Base-by-base conservation (phyloP, 805 yeast species). In the Martiniozyma abietophila region DNA sequence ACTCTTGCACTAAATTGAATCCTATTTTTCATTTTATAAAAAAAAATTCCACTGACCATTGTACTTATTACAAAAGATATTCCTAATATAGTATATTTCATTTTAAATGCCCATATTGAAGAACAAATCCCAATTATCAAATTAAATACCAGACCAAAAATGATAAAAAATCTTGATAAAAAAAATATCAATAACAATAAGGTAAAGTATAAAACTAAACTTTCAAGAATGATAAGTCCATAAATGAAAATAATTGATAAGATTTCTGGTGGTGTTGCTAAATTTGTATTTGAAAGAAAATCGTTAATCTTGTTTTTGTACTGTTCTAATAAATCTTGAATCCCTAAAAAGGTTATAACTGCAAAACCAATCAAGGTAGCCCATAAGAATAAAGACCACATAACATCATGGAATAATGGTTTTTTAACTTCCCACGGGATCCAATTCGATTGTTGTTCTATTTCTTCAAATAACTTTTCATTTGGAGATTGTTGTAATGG, bases 331-430 rank as follows among this genome's bases (percentile, higher is more conserved):
- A 36, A 7, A 14, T 22, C n/a, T 15, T 27, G 22, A 5, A 35
- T 18, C 12, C 35, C 71, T 32, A 84, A 66, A 6, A 69, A 79
- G 0, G 94, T 78, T 25, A 86, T 63, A 0, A 74, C 84, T 18
- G 74, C 54, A 50, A 83, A 84, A 0, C 88, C 95, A 12, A 62
- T 71, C 3, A 75, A 62, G 5, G 50, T 37, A 2, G 43, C 58
- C 1, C 60, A 31, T 18, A 51, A 54, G 27, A 84, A 67, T 4
- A 80, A 38, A 0, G 80, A 64, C 46, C 80, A 79, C 0, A 81
- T 77, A 69, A 77, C 65, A 54, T 85, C 95, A 48, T 83, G 77
- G 56, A 61, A 71, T 39, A 59, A 67, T 3, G 83, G 82, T 38
- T 63, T 67, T 24, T 67, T 70, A 21, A 79, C n/a, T 10, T 41